phyloP scores from a whole-genome alignment of 176 grass and related monocot genomes.

The Chloris gayana region DNA sequence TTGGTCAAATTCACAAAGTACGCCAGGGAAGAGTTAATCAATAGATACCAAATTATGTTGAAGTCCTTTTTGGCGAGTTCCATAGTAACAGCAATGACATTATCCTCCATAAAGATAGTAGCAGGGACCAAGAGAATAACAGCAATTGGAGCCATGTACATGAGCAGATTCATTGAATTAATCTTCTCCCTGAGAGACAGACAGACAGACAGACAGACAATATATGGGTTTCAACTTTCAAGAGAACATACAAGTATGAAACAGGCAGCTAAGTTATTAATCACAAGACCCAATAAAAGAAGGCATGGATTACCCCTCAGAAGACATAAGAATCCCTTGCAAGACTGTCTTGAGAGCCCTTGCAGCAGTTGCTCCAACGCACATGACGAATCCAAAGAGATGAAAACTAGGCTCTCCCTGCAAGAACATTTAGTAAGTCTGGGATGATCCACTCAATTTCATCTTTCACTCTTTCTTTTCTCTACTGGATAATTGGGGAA shows the following conservation, averaged over 20 bases:
- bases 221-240: neutral
- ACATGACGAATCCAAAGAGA: slow-evolving; percentile 76
- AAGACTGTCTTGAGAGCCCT: slow-evolving; percentile 65
- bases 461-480: neutral
- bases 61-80: slow-evolving; percentile 55
- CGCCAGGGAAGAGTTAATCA: slow-evolving; percentile 62
- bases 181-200: slow-evolving; percentile 51
- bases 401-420: slow-evolving; percentile 69
- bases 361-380: slow-evolving; percentile 66
- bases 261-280: neutral
- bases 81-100: slow-evolving; percentile 47
- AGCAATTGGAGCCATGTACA: slow-evolving; percentile 70
- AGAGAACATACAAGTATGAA: neutral
- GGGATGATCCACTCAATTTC: neutral
- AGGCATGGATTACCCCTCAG: slow-evolving; percentile 50
- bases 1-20: slow-evolving; percentile 73
- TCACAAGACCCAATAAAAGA: neutral
- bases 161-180: slow-evolving; percentile 70
- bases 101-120: slow-evolving; percentile 68
- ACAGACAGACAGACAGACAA: neutral
- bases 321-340: slow-evolving; percentile 66
- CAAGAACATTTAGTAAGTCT: neutral
- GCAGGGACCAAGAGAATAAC: slow-evolving; percentile 57
- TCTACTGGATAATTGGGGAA: neutral
- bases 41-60: slow-evolving; percentile 56